Evolutionary conservation across 805 yeast genomes (phyloP), one percentile per base, ranked within the genome.

Genomic region (Kuraishia capsulata): DNA sequence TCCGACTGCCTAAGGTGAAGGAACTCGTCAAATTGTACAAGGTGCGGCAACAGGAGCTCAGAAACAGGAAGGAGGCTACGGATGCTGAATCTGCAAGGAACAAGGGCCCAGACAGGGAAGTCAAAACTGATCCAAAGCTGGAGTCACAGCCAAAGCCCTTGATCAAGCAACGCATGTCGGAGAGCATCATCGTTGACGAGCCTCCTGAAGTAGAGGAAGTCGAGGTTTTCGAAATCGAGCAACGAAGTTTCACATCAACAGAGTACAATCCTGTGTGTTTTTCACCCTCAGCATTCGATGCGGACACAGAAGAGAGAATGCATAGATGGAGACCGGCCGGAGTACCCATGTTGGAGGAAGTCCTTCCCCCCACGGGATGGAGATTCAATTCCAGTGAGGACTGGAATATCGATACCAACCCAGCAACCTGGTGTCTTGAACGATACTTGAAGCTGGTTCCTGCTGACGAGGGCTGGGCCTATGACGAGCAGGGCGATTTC

Each of bases 211-310:
- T 61, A 1, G 63, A 75, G 33, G 54, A 61, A n/a, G 88, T 85
- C 5, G 94, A 88, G 51, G 64, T 89, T 1, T 89, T 69, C 54
- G 95, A 88, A 55, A 66, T 88, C 19, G 83, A 83, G 52, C 66
- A 70, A 33, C 81, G 71, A 46, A 82, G 82, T 29, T 57, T 76
- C 20, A 69, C 81, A 2, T 72, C 77, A 0, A 62, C 68, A 5
- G 67, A 67, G 21, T 88, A 90, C 84, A 65, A 70, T 29, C 72
- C 78, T 21, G 73, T 73, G 51, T 53, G 71, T 18, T 84, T 68
- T 51, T 69, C 90, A 0, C 62, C 62, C 10, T 61, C 63, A 3
- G 54, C 78, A 0, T 89, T 81, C 55, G 79, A 74, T 41, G 52
- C 55, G 16, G 56, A 57, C 19, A 77, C 78, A 44, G 52, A 61